Percentiles rank a stretch among this genome's conserved stretches.
These are phyloP conservation scores for Hymenoscyphus salicellus DNA, from an alignment of 2,329 filamentous ascomycete genomes.

Conservation along the genomic window DNA sequence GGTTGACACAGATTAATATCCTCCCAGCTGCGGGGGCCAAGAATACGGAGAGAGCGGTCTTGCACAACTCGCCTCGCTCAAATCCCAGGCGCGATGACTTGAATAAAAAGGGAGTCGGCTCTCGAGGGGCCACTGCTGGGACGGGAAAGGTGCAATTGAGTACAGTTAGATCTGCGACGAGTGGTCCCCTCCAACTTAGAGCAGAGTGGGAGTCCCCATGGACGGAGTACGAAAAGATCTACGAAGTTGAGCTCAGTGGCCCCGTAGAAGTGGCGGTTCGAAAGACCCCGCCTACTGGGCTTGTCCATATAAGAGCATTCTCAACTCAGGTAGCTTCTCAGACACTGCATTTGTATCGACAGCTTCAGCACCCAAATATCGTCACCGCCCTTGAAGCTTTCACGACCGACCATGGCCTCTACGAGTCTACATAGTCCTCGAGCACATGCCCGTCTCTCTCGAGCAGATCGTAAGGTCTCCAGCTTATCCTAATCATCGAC, in stretches of 20 bases:
- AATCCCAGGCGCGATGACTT: conserved; percentile 13
- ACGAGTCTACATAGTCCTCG: conserved; percentile 23
- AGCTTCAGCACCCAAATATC: conserved; percentile 21
- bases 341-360: conserved; percentile 17
- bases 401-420: conserved; percentile 13
- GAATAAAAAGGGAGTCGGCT: conserved; percentile 13
- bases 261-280: conserved; percentile 16
- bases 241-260: conserved; percentile 15
- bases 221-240: conserved; percentile 20
- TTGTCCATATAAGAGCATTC: conserved; percentile 26
- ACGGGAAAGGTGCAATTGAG: conserved; percentile 12
- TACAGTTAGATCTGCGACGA: conserved; percentile 16
- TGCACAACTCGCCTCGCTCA: conserved; percentile 11
- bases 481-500: conserved; percentile 17
- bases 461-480: conserved; percentile 18
- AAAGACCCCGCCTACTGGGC: conserved; percentile 18
- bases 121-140: conserved; percentile 13
- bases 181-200: conserved; percentile 16
- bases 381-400: conserved; percentile 24
- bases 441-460: conserved; percentile 25
- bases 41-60: conserved; percentile 8
- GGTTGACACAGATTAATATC: conserved; percentile 17
- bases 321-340: conserved; percentile 12
- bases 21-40: conserved; percentile 14
- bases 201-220: conserved; percentile 14